Conservation (phyloP, 768 basidiomycete genomes). For the Auricularia heimuer region DNA sequence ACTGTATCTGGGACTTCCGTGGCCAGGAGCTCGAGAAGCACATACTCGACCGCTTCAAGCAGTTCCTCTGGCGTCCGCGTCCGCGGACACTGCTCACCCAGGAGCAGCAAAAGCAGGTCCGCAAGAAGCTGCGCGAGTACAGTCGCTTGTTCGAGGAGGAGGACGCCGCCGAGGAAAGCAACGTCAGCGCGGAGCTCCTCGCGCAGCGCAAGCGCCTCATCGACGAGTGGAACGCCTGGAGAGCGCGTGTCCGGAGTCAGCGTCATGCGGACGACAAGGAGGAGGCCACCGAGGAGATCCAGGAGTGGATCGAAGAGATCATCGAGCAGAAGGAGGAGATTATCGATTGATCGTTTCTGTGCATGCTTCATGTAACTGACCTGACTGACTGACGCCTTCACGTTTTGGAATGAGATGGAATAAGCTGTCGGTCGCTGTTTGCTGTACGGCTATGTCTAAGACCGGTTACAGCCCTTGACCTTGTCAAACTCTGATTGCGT, state of each 20-base stretch:
- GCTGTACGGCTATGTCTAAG: no score
- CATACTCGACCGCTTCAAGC: slow-evolving; percentile 92
- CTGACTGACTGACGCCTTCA: not conserved
- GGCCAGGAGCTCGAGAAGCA: slow-evolving; percentile 90
- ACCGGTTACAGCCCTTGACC: no score
- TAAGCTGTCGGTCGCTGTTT: no score
- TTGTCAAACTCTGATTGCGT: no score
- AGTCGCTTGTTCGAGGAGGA: slow-evolving; percentile 91
- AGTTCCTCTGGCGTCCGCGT: slow-evolving; percentile 97
- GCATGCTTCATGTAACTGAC: not conserved
- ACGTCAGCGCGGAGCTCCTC: slow-evolving; percentile 87
- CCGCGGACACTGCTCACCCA: slow-evolving; percentile 77
- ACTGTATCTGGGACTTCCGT: slow-evolving; percentile 94
- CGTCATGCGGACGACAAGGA: slow-evolving; percentile 32
- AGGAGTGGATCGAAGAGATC: slow-evolving; percentile 90
- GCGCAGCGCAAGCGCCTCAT: slow-evolving; percentile 84
- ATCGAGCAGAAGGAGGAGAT: slow-evolving; percentile 82
- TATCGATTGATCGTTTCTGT: slow-evolving; percentile 29
- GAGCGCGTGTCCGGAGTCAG: slow-evolving; percentile 43
- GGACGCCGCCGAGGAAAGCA: slow-evolving; percentile 90
- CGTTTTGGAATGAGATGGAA: not conserved
- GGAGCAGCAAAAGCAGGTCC: slow-evolving; percentile 78
- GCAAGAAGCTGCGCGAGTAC: slow-evolving; percentile 85
- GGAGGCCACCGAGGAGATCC: slow-evolving; percentile 76
- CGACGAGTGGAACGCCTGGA: slow-evolving; percentile 99